Evolutionary conservation across 176 grass and related monocot species (phyloP).

Genomic region (Eragrostis nindensis): DNA sequence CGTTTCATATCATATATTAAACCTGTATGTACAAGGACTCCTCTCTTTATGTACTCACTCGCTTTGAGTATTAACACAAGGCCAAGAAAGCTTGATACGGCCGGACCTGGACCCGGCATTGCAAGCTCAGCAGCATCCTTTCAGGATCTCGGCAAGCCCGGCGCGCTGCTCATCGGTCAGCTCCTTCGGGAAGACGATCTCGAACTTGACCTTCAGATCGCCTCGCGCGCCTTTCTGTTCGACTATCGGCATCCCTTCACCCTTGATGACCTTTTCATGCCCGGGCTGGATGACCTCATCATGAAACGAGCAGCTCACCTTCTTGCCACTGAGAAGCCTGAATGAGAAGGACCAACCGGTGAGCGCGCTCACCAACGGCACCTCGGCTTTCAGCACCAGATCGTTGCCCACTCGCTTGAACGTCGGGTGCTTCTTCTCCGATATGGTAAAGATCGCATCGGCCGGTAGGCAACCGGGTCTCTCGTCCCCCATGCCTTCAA

Average conservation of each 20-base stretch:
- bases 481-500: slow-evolving; percentile 78
- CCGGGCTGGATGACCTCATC: slow-evolving; percentile 79
- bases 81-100: slow-evolving; percentile 53
- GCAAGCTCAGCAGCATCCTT: slow-evolving; percentile 42
- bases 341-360: slow-evolving; percentile 90
- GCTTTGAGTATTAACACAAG: slow-evolving; percentile 59
- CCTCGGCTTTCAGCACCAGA: slow-evolving; percentile 87
- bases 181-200: slow-evolving; percentile 71
- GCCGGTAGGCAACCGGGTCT: slow-evolving; percentile 68
- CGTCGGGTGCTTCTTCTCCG: slow-evolving; percentile 72
- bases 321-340: slow-evolving; percentile 65
- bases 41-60: slow-evolving; percentile 51
- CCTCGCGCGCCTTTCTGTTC: slow-evolving; percentile 60
- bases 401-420: slow-evolving; percentile 88
- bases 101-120: not conserved
- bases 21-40: slow-evolving; percentile 78
- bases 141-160: slow-evolving; percentile 61
- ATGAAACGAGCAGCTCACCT: slow-evolving; percentile 71
- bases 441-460: slow-evolving; percentile 62
- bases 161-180: slow-evolving; percentile 61
- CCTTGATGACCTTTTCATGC: slow-evolving; percentile 69
- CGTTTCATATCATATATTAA: slow-evolving; percentile 40
- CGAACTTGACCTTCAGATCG: slow-evolving; percentile 73
- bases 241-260: slow-evolving; percentile 80
- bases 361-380: slow-evolving; percentile 79